Evolutionary conservation across 1,284 basidiomycete species (phyloP).

Genomic region (Pseudozyma thailandica): DNA sequence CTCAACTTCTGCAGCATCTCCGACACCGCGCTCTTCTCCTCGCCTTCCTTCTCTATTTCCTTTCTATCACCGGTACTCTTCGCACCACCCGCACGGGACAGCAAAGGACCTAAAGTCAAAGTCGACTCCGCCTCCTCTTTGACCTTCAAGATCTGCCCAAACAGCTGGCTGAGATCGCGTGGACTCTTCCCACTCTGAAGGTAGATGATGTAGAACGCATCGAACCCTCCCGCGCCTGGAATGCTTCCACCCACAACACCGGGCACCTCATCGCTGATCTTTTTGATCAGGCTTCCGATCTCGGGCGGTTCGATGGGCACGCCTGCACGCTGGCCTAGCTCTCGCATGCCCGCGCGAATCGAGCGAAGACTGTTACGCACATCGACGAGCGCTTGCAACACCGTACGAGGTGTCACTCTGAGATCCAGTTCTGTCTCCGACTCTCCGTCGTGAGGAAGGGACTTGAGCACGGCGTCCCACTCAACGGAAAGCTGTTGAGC

Average conservation of each 20-base stretch:
- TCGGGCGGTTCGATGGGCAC: conserved; percentile 91
- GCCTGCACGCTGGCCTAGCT: conserved; percentile 81
- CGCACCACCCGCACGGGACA: conserved; percentile 37
- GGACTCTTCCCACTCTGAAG: conserved; percentile 28
- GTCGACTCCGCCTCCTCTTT: conserved; percentile 34
- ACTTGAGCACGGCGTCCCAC: conserved; percentile 41
- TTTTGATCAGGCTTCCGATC: conserved; percentile 87
- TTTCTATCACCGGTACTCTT: conserved; percentile 9
- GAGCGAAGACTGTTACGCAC: conserved; percentile 71
- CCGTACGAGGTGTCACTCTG: conserved; percentile 18
- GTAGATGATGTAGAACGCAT: conserved; percentile 89
- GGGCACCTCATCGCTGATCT: conserved; percentile 76
- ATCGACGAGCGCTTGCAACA: conserved; percentile 47
- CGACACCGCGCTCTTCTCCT: conserved; percentile 18
- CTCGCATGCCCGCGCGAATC: conserved; percentile 83
- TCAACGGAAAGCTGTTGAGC: conserved; percentile 34
- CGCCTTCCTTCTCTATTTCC: not conserved
- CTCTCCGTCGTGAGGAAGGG: conserved; percentile 18
- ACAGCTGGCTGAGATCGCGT: conserved; percentile 35
- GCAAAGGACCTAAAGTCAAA: conserved; percentile 35
- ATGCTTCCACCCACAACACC: conserved; percentile 95
- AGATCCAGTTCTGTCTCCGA: conserved; percentile 13
- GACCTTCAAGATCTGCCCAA: conserved; percentile 35
- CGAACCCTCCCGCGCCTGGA: conserved; percentile 96
- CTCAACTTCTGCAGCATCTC: conserved; percentile 71